phyloP scores from a whole-genome alignment of 768 basidiomycete species.

The Rhodotorula paludigena region DNA sequence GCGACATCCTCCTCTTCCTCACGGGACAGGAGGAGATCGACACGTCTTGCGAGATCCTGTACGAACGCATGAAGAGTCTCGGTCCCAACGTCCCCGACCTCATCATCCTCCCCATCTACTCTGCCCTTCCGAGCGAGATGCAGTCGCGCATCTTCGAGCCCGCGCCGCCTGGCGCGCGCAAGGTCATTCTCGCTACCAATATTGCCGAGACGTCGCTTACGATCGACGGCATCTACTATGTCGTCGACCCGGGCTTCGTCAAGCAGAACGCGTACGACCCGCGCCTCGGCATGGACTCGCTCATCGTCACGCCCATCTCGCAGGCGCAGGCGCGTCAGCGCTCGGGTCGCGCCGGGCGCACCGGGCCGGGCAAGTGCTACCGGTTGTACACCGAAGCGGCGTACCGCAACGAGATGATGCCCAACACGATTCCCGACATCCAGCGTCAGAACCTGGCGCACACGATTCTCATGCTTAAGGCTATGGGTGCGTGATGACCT shows the following conservation, averaged over 20 bases:
- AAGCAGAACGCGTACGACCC: conserved; percentile 99
- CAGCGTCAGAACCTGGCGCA: conserved; percentile 87
- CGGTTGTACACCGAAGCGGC: conserved; percentile 97
- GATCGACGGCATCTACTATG: conserved; percentile 98
- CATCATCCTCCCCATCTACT: conserved; percentile 94
- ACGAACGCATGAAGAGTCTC: conserved; percentile 96
- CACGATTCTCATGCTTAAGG: conserved; percentile 87
- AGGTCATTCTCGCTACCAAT: conserved; percentile 99
- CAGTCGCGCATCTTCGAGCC: conserved; percentile 98
- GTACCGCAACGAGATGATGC: conserved; percentile 97
- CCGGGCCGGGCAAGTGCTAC: conserved; percentile 97
- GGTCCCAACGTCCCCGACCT: conserved; percentile 98
- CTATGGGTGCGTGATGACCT: conserved; percentile 66
- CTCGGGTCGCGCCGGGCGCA: conserved; percentile 91
- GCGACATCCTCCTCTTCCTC: conserved; percentile 91
- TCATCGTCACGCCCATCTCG: conserved; percentile 97
- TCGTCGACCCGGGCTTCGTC: conserved; percentile 95
- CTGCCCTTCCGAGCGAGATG: conserved; percentile 93
- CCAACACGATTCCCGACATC: conserved; percentile 95
- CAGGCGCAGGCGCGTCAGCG: conserved; percentile 97
- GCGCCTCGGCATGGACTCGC: conserved; percentile 93
- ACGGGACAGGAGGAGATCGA: conserved; percentile 99
- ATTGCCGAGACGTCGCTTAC: conserved; percentile 98
- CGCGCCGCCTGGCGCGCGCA: conserved; percentile 94
- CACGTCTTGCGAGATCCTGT: conserved; percentile 92